These are phyloP conservation scores for Simplicillium aogashimaense DNA, from an alignment of 2,329 filamentous ascomycete species.

Conservation along the genomic window DNA sequence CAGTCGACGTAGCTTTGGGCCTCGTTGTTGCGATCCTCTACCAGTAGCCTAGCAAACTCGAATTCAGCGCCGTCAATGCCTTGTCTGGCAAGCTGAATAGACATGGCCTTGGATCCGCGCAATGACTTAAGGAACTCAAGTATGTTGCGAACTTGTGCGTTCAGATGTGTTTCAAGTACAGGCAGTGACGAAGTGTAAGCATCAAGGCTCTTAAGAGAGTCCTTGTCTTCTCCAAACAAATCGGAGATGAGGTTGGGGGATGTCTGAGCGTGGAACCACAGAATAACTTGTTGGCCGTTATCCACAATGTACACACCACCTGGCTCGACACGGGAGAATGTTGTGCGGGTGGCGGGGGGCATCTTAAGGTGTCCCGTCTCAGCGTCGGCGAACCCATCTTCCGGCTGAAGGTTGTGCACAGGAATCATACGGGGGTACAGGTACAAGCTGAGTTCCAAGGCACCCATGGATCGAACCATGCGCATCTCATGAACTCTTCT, in stretches of 20 bases:
- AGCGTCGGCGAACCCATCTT: constrained; percentile 83
- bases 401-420: constrained; percentile 76
- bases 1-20: constrained; percentile 98
- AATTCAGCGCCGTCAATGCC: constrained; percentile 92
- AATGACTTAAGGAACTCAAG: constrained; percentile 73
- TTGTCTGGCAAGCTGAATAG: constrained; percentile 83
- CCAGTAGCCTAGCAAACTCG: constrained; percentile 83
- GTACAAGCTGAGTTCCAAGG: constrained; percentile 78
- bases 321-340: constrained; percentile 80
- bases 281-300: constrained; percentile 81
- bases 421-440: constrained; percentile 92
- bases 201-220: constrained; percentile 64
- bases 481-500: constrained; percentile 85
- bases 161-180: constrained; percentile 81
- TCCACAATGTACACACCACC: constrained; percentile 92
- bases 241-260: constrained; percentile 86
- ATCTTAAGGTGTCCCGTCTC: constrained; percentile 80
- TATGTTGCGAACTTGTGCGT: constrained; percentile 89
- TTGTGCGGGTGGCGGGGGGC: constrained; percentile 70
- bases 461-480: constrained; percentile 80
- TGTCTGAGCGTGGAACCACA: constrained; percentile 90
- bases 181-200: constrained; percentile 73
- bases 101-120: constrained; percentile 78
- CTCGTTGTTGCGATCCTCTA: constrained; percentile 95
- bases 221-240: constrained; percentile 71